Percentiles rank a stretch among this genome's conserved stretches.
Evolutionary conservation across 2,329 filamentous ascomycete genomes (phyloP).

Genomic region (Dryadomyces quercivorus): DNA sequence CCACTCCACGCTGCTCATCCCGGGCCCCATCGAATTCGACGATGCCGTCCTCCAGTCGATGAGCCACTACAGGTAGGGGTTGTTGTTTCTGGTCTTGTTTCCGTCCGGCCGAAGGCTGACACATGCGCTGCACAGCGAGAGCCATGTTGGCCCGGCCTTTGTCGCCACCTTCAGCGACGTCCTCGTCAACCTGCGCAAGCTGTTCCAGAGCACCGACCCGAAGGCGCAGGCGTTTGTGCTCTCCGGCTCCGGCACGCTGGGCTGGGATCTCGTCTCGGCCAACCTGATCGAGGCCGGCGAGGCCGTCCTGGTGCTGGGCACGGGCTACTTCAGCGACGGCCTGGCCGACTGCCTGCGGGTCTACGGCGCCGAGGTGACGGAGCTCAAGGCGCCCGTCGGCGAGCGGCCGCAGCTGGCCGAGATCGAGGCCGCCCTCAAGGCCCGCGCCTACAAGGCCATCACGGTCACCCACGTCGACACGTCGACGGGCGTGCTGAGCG

Average conservation of each 20-base stretch:
- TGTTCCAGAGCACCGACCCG: slow-evolving; percentile 82
- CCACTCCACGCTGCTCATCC: slow-evolving; percentile 75
- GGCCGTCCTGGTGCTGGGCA: slow-evolving; percentile 83
- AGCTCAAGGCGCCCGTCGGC: slow-evolving; percentile 81
- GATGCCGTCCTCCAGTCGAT: slow-evolving; percentile 92
- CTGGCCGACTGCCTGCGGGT: slow-evolving; percentile 86
- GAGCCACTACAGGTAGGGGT: slow-evolving; percentile 73
- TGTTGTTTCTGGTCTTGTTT: background rate
- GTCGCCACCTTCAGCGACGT: slow-evolving; percentile 86
- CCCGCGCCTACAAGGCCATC: slow-evolving; percentile 87
- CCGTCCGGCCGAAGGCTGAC: background rate
- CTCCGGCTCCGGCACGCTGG: slow-evolving; percentile 86
- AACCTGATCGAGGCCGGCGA: slow-evolving; percentile 87
- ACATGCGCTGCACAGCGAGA: slow-evolving; percentile 52
- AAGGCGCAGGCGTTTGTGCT: slow-evolving; percentile 83
- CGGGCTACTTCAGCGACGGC: slow-evolving; percentile 92
- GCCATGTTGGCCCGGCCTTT: slow-evolving; percentile 81
- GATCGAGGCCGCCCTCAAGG: slow-evolving; percentile 76
- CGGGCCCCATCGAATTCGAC: slow-evolving; percentile 95
- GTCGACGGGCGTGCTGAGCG: slow-evolving; percentile 87
- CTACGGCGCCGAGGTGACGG: slow-evolving; percentile 82
- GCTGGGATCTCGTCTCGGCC: slow-evolving; percentile 92
- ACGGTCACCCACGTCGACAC: slow-evolving; percentile 97
- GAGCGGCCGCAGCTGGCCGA: slow-evolving; percentile 75
- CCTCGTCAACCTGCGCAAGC: slow-evolving; percentile 73